Conservation (phyloP, 768 basidiomycete genomes). For the Boletus rubroflammeus region DNA sequence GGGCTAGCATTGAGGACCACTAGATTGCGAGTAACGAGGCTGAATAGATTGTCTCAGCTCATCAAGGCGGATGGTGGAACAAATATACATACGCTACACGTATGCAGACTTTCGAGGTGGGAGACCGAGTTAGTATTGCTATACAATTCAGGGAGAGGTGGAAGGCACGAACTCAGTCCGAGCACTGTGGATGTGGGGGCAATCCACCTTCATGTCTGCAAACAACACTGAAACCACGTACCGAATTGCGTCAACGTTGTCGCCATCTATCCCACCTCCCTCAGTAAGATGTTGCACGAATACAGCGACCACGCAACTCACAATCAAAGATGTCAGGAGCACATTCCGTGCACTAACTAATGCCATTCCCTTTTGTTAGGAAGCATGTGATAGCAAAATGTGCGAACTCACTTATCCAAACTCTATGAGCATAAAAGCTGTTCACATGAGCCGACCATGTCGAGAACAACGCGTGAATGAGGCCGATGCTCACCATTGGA, state of each 20-base stretch:
- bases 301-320: background rate
- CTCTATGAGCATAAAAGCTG: constrained; percentile 13
- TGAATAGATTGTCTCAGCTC: background rate
- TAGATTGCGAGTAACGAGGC: background rate
- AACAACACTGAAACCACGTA: background rate
- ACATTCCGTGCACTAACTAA: constrained; percentile 7
- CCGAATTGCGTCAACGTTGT: constrained; percentile 6
- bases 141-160: background rate
- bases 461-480: background rate
- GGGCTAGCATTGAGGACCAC: background rate
- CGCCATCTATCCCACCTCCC: background rate
- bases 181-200: background rate
- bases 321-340: constrained; percentile 3
- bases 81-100: background rate
- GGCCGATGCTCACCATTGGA: constrained; percentile 7
- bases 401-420: constrained; percentile 11
- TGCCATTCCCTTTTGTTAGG: background rate
- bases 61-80: no score
- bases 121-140: background rate
- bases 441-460: background rate
- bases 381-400: no score
- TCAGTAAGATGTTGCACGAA: background rate
- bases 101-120: background rate
- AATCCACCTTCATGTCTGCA: background rate
- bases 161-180: constrained; percentile 5